Evolutionary conservation across 192 early-diverging fungal genomes (phyloP).

Genomic region (Backusella liffmaniae): DNA sequence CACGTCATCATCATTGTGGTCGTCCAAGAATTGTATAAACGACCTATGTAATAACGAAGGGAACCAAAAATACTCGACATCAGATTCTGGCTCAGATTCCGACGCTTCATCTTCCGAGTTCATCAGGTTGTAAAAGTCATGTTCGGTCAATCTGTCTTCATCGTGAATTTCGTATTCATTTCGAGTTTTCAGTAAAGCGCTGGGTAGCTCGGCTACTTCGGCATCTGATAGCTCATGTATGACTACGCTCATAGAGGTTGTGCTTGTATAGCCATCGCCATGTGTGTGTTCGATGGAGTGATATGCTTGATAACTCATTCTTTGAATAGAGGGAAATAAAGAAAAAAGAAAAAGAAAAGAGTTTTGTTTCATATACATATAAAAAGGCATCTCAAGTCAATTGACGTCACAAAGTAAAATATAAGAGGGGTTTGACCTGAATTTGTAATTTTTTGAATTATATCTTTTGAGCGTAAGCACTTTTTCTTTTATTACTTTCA

Average conservation of each 20-base stretch:
- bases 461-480: background rate
- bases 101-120: background rate
- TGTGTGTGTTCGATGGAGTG: background rate
- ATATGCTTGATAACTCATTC: slow-evolving; percentile 15
- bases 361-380: background rate
- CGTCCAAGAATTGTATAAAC: slow-evolving; percentile 13
- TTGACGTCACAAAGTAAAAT: background rate
- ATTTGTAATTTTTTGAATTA: background rate
- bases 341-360: background rate
- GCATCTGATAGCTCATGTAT: slow-evolving; percentile 7
- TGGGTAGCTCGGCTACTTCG: background rate
- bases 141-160: slow-evolving; percentile 1
- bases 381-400: background rate
- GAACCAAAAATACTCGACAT: slow-evolving; percentile 17
- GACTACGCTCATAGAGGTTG: background rate
- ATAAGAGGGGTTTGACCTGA: background rate
- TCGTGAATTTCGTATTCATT: background rate
- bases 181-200: background rate
- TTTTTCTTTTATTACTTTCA: too few species aligned
- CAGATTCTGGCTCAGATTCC: slow-evolving; percentile 5
- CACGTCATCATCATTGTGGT: background rate
- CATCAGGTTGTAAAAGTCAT: background rate
- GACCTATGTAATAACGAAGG: slow-evolving; percentile 11
- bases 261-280: background rate
- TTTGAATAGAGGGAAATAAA: background rate